These are phyloP conservation scores for Candida railenensis DNA, from an alignment of 805 yeast species.

Conservation along the genomic window DNA sequence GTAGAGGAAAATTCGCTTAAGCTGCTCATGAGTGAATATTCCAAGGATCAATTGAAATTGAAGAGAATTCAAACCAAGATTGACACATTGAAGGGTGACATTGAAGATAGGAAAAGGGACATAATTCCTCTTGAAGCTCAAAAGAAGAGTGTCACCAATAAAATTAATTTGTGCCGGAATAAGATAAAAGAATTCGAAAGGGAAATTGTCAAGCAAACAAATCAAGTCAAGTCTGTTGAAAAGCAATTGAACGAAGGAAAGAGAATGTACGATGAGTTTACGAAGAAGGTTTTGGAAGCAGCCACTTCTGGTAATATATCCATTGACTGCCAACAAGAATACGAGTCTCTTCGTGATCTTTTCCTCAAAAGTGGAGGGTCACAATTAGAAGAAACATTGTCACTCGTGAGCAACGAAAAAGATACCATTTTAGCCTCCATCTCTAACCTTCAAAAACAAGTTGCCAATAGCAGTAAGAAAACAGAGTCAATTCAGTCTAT, in stretches of 20 bases:
- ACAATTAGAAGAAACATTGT: conserved; percentile 50
- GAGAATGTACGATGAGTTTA: conserved; percentile 29
- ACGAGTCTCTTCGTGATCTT: conserved; percentile 54
- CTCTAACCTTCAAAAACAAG: conserved; percentile 25
- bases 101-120: conserved; percentile 46
- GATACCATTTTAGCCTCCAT: conserved; percentile 37
- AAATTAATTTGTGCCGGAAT: conserved; percentile 44
- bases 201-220: conserved; percentile 55
- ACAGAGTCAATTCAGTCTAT: conserved; percentile 37
- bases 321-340: conserved; percentile 53
- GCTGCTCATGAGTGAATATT: conserved; percentile 36
- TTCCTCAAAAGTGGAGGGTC: conserved; percentile 60
- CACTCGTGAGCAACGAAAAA: conserved; percentile 40
- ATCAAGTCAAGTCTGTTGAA: conserved; percentile 39
- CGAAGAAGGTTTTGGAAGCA: conserved; percentile 17
- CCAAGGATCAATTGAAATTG: conserved; percentile 45
- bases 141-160: conserved; percentile 45
- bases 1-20: conserved; percentile 26
- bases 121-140: conserved; percentile 65
- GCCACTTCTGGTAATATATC: conserved; percentile 28
- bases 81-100: conserved; percentile 29
- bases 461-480: conserved; percentile 36
- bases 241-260: conserved; percentile 48
- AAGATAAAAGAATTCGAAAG: conserved; percentile 48
- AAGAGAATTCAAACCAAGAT: conserved; percentile 41